phyloP scores from a whole-genome alignment of 768 basidiomycete species.

The Lanmaoa rubissima region DNA sequence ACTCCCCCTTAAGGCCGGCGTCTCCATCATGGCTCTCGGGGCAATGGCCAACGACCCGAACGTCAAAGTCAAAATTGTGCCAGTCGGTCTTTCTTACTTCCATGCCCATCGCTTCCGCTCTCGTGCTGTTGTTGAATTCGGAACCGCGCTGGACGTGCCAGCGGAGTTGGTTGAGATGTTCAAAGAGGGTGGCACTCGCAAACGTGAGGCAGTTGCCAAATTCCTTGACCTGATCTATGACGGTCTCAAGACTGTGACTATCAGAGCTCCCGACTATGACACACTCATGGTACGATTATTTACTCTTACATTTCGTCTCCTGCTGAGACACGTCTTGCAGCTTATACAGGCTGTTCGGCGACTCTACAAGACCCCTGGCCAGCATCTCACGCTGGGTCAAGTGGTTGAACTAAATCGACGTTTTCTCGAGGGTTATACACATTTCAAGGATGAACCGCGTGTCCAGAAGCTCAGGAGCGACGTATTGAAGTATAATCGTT shows the following conservation, averaged over 20 bases:
- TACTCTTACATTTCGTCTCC: background rate
- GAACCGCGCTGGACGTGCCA: constrained; percentile 90
- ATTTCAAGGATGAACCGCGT: constrained; percentile 90
- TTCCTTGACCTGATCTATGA: constrained; percentile 92
- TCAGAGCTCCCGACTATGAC: constrained; percentile 95
- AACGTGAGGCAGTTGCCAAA: constrained; percentile 86
- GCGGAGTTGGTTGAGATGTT: constrained; percentile 84
- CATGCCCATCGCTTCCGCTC: constrained; percentile 89
- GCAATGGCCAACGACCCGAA: constrained; percentile 92
- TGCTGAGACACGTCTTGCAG: constrained; percentile 38
- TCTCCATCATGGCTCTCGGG: constrained; percentile 96
- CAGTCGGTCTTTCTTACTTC: constrained; percentile 76
- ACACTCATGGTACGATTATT: constrained; percentile 82
- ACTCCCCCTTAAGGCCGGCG: constrained; percentile 95
- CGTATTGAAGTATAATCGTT: constrained; percentile 87
- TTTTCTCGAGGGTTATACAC: constrained; percentile 87
- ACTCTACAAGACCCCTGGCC: constrained; percentile 91
- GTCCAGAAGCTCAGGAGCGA: constrained; percentile 77
- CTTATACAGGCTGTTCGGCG: constrained; percentile 94
- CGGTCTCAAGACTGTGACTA: constrained; percentile 91
- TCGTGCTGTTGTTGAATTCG: constrained; percentile 96
- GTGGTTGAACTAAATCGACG: constrained; percentile 94
- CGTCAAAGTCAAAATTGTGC: constrained; percentile 87
- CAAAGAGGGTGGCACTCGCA: constrained; percentile 81
- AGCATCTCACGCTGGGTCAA: constrained; percentile 91